Conservation (phyloP, 768 basidiomycete genomes). For the Leucosporidium creatinivorum region DNA sequence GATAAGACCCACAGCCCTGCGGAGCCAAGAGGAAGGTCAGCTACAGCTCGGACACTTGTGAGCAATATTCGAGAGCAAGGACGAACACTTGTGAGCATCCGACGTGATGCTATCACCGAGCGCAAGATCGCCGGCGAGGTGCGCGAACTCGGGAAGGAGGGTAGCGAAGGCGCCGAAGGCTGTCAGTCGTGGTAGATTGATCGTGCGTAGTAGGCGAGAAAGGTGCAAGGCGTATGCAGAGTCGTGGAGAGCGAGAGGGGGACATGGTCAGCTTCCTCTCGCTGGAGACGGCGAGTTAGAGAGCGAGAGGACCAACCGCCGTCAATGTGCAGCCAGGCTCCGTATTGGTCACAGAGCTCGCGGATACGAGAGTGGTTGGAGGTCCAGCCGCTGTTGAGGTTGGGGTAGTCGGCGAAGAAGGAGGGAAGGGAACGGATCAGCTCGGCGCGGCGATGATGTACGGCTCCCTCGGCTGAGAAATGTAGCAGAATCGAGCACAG, state of each 20-base stretch:
- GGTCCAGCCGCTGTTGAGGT: conserved; percentile 23
- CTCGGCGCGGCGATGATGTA: no score
- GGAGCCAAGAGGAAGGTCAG: conserved; percentile 15
- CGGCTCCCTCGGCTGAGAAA: no score
- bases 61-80: no score
- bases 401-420: background rate
- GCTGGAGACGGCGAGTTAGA: background rate
- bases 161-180: conserved; percentile 48
- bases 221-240: no score
- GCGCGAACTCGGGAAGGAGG: conserved; percentile 41
- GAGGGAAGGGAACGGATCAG: no score
- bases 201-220: no score
- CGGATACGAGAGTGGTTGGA: conserved; percentile 39
- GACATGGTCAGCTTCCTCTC: background rate
- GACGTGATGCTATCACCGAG: conserved; percentile 45
- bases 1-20: conserved; percentile 40
- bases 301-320: conserved; percentile 39
- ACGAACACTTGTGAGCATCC: conserved; percentile 45
- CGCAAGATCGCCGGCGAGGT: conserved; percentile 40
- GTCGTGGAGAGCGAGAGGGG: background rate
- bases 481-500: no score
- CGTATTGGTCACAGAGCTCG: conserved; percentile 41
- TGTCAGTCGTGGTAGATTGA: conserved; percentile 1
- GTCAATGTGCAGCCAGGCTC: conserved; percentile 47
- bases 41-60: no score